These are phyloP conservation scores for Oemleria cerasiformis DNA, from an alignment of 306 rosid species.

Conservation along the genomic window DNA sequence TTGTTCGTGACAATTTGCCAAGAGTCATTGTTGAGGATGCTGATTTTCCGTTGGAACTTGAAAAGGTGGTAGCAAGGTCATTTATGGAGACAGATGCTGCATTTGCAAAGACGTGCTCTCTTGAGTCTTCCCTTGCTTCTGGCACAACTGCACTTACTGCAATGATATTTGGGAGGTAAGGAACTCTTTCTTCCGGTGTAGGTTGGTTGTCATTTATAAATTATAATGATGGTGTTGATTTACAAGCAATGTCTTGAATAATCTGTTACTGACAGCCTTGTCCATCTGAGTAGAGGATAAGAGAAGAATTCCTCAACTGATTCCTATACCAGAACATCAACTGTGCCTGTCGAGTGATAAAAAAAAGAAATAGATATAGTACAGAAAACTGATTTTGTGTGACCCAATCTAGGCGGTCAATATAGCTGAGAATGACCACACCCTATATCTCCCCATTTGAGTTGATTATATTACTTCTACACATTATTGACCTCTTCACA, in stretches of 20 bases:
- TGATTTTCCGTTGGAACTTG: slow-evolving; percentile 77
- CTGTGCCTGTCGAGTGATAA: not conserved
- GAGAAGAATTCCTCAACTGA: not conserved
- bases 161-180: slow-evolving; percentile 85
- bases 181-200: slow-evolving; percentile 11
- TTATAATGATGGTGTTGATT: not conserved
- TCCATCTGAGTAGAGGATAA: not conserved
- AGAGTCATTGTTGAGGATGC: slow-evolving; percentile 86
- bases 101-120: slow-evolving; percentile 63
- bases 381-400: not conserved
- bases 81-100: slow-evolving; percentile 77
- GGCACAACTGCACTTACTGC: slow-evolving; percentile 97
- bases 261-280: not conserved
- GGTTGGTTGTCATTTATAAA: slow-evolving; percentile 3
- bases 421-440: not conserved
- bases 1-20: slow-evolving; percentile 85
- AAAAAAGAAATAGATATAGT: not conserved
- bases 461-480: not conserved
- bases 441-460: not conserved
- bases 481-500: not conserved
- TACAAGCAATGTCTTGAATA: not conserved
- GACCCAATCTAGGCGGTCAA: not conserved
- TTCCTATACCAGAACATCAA: not conserved
- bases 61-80: slow-evolving; percentile 86
- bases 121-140: slow-evolving; percentile 62